Base-by-base conservation (phyloP, 2,329 filamentous ascomycete genomes). In the Fusarium annulatum region DNA sequence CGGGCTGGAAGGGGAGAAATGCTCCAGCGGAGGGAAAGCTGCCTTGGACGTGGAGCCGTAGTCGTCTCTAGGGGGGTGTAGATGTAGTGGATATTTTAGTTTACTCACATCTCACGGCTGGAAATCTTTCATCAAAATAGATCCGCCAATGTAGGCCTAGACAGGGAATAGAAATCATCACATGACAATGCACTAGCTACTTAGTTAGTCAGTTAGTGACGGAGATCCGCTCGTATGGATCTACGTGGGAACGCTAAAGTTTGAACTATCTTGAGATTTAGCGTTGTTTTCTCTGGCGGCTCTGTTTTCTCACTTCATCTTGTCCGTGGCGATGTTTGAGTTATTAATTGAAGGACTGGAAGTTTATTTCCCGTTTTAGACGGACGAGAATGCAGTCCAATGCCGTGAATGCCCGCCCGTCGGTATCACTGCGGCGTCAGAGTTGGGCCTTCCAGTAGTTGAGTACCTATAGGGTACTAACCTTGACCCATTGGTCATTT, bases 21-120 rank as follows among this genome's bases (percentile, higher is more conserved):
- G 69, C 72, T 18, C 74, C 69, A 36, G 74, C 58, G 26, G 65
- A 61, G 9, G 74, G 71, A 61, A 76, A 76, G 45, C 41, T 76
- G 45, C 74, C 74, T 16, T 76, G 74, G 74, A 73, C 74, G 43
- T 75, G 74, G 72, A 76, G 70, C 38, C 70, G 46, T 15, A 69
- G 74, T 70, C 66, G 69, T 42, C 58, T 75, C 5, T 75, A 69
- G 23, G 15, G 33, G 28, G 61, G 30, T 19, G 41, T 57, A 43
- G 46, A 45, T 53, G 49, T 42, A 58, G 46, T 45, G n/a, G 33
- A 8, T 36, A 16, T 26, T 16, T 51, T 51, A 51, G 41, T 36
- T 48, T 36, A 39, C 65, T 68, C 64, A 68, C 41, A 68, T 68
- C 56, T 68, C 65, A 63, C 38, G 48, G 9, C 7, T 38, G 19